A percentile compares a stretch with the other conserved stretches of the same genome.
phyloP scores from a whole-genome alignment of 345 rosid genomes.

The Euclidium syriacum region DNA sequence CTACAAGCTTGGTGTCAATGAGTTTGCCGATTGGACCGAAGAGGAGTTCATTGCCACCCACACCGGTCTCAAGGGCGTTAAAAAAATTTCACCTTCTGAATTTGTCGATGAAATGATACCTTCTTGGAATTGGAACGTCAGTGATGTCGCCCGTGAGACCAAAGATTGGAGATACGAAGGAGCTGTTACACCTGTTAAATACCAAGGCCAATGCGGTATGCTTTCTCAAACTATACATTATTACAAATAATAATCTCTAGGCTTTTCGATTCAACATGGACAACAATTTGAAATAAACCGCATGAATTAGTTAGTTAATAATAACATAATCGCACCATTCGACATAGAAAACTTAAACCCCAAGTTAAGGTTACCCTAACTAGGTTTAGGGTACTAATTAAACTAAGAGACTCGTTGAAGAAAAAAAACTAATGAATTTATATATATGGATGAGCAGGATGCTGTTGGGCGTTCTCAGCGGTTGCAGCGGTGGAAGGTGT shows the following conservation, averaged over 20 bases:
- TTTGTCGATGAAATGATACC: background rate
- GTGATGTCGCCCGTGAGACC: conserved; percentile 14
- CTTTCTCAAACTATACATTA: background rate
- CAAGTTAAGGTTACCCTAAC: conserved; percentile 2
- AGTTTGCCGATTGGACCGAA: conserved; percentile 42
- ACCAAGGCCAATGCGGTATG: conserved; percentile 42
- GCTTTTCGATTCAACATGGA: background rate
- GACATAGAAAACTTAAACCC: background rate
- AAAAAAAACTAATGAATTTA: background rate
- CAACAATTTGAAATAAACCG: background rate
- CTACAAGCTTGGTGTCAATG: conserved; percentile 39
- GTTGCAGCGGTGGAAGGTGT: conserved; percentile 60
- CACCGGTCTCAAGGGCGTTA: conserved; percentile 29
- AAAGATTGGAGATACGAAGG: conserved; percentile 41
- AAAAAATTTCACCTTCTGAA: background rate
- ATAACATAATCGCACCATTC: background rate
- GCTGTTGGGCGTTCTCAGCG: conserved; percentile 67
- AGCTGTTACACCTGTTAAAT: conserved; percentile 37
- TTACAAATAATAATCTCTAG: background rate
- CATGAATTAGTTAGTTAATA: background rate
- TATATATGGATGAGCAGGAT: conserved; percentile 11
- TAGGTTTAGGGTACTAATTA: conserved; percentile 1
- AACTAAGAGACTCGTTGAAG: background rate
- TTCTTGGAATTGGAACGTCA: conserved; percentile 21
- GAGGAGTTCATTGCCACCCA: conserved; percentile 38